Conservation (phyloP, 495 filamentous ascomycete species). For the Filosporella fistucella region DNA sequence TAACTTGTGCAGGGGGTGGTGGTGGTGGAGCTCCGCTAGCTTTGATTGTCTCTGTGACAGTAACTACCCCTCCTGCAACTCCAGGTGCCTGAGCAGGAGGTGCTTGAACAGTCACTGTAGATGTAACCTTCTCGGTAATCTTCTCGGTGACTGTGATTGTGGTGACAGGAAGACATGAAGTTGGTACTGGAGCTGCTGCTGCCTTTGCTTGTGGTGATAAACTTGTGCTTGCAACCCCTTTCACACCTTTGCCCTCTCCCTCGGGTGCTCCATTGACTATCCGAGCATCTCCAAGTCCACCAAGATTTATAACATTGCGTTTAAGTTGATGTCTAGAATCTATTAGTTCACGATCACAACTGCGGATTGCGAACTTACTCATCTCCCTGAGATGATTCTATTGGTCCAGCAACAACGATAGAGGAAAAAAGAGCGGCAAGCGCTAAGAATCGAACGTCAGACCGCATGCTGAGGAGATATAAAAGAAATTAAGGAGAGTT, state of each 20-base stretch:
- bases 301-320: neutral
- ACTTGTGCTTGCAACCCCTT: neutral
- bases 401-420: conserved; percentile 12
- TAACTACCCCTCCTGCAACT: neutral
- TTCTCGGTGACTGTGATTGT: neutral
- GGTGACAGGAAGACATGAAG: neutral
- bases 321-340: neutral
- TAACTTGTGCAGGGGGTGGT: neutral
- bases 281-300: neutral
- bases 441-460: conserved; percentile 13
- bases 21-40: neutral
- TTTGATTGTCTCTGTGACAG: neutral
- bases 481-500: conserved; percentile 8
- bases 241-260: too few relatives aligned
- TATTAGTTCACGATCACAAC: neutral
- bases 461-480: conserved; percentile 18
- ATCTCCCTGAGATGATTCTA: conserved; percentile 1
- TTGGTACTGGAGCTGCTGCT: neutral
- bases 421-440: conserved; percentile 19
- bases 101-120: neutral
- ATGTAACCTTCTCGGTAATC: neutral
- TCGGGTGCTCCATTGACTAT: too few relatives aligned
- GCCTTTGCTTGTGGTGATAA: neutral
- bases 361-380: conserved; percentile 4
- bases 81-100: neutral